Conservation (phyloP, 495 filamentous ascomycete genomes). For the Daldinia concentrica region DNA sequence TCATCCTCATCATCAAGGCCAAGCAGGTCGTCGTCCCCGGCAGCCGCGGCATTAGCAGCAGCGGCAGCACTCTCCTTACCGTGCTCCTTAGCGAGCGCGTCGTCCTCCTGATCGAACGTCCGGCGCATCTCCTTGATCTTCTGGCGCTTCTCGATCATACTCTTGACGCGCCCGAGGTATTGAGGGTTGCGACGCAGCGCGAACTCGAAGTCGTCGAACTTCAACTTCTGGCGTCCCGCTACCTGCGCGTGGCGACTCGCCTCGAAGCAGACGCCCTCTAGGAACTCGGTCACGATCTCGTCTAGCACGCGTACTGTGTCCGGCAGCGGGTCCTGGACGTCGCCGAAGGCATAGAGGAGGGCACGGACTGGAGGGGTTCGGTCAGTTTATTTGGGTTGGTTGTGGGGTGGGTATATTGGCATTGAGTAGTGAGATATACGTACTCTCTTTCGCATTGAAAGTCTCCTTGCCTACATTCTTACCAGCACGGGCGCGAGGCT, state of each 20-base stretch:
- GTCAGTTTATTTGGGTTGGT: not conserved
- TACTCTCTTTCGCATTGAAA: constrained; percentile 80
- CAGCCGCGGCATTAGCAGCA: constrained; percentile 11
- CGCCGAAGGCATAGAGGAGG: constrained; percentile 89
- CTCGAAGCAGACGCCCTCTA: constrained; percentile 88
- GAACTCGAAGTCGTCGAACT: constrained; percentile 97
- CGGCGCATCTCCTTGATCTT: constrained; percentile 80
- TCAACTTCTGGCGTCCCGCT: constrained; percentile 90
- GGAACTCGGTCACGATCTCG: constrained; percentile 92
- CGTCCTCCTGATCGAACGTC: constrained; percentile 62
- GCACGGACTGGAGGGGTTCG: constrained; percentile 66
- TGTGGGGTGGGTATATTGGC: not conserved
- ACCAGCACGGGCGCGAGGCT: constrained; percentile 78
- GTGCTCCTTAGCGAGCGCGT: constrained; percentile 49
- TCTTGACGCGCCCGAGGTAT: constrained; percentile 89
- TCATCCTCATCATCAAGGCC: constrained; percentile 42
- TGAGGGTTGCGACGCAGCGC: constrained; percentile 82
- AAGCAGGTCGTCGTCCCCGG: constrained; percentile 24
- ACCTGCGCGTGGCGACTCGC: constrained; percentile 83
- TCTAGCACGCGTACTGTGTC: constrained; percentile 88
- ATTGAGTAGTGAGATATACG: constrained; percentile 29
- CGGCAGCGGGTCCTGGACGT: constrained; percentile 73
- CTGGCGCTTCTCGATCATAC: constrained; percentile 82
- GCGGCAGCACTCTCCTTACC: constrained; percentile 22
- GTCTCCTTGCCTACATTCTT: constrained; percentile 92